These are phyloP conservation scores for Pelargonium myrrhifolium DNA, from an alignment of 441 rosid species.

Conservation along the genomic window DNA sequence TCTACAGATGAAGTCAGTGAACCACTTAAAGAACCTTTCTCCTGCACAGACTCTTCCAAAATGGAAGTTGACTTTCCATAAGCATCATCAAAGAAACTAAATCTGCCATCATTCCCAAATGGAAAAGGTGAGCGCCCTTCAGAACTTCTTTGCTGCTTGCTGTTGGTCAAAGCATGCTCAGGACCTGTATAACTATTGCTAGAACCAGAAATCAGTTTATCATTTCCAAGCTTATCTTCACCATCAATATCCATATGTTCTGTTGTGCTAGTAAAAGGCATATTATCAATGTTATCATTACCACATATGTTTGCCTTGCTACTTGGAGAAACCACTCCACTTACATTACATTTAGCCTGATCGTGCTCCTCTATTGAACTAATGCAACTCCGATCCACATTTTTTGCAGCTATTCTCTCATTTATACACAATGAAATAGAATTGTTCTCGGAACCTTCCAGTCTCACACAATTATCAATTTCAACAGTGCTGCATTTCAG, in stretches of 20 bases:
- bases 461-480: neutral
- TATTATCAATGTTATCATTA: slow-evolving; percentile 23
- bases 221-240: slow-evolving; percentile 18
- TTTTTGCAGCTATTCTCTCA: slow-evolving; percentile 9
- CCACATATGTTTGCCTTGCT: slow-evolving; percentile 15
- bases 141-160: slow-evolving; percentile 19
- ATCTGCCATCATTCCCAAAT: slow-evolving; percentile 19
- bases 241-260: slow-evolving; percentile 22
- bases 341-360: slow-evolving; percentile 16
- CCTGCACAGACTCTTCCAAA: slow-evolving; percentile 13
- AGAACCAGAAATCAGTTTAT: slow-evolving; percentile 20
- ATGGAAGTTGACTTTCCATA: slow-evolving; percentile 21
- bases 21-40: slow-evolving; percentile 16
- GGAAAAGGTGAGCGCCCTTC: slow-evolving; percentile 18
- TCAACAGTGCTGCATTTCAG: neutral
- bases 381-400: slow-evolving; percentile 12
- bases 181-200: slow-evolving; percentile 11
- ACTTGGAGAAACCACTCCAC: slow-evolving; percentile 16
- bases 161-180: slow-evolving; percentile 17
- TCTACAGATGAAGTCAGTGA: slow-evolving; percentile 15
- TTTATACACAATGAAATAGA: slow-evolving; percentile 13
- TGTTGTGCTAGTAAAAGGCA: slow-evolving; percentile 19
- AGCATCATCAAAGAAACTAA: slow-evolving; percentile 16
- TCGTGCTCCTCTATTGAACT: slow-evolving; percentile 19
- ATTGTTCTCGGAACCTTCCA: slow-evolving; percentile 6